phyloP scores from a whole-genome alignment of 2,329 filamentous ascomycete species.

The Diaporthe velutina region DNA sequence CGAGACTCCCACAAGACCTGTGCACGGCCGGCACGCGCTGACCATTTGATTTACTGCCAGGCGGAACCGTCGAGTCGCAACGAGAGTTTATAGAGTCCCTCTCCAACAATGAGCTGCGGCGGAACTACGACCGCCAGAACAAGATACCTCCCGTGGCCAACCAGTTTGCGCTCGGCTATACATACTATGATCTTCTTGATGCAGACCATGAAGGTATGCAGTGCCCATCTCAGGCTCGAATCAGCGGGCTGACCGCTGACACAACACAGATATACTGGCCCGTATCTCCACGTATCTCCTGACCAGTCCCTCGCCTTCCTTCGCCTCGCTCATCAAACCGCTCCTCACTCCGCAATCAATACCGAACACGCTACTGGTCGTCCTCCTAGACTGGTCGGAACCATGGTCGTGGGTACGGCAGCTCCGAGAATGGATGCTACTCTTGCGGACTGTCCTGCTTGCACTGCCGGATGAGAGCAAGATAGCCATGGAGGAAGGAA shows the following conservation, averaged over 20 bases:
- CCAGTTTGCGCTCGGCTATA: conserved; percentile 92
- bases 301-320: conserved; percentile 85
- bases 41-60: conserved; percentile 56
- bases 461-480: conserved; percentile 83
- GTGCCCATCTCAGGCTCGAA: conserved; percentile 19
- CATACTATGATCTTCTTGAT: conserved; percentile 94
- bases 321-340: conserved; percentile 84
- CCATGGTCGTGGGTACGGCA: conserved; percentile 94
- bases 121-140: conserved; percentile 65
- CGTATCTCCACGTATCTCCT: conserved; percentile 91
- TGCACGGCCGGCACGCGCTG: conserved; percentile 9
- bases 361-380: conserved; percentile 87
- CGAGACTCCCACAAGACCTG: conserved; percentile 13
- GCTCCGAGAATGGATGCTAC: conserved; percentile 88
- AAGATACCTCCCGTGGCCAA: conserved; percentile 87
- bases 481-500: conserved; percentile 87
- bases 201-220: conserved; percentile 91
- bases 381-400: conserved; percentile 95
- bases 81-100: conserved; percentile 83
- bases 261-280: conserved; percentile 81
- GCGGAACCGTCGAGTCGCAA: conserved; percentile 86
- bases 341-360: conserved; percentile 87
- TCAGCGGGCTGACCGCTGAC: conserved; percentile 38
- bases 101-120: conserved; percentile 66
- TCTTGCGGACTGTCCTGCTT: conserved; percentile 82